Evolutionary conservation across 2,329 filamentous ascomycete genomes (phyloP).

Genomic region (Aaosphaeria pasadenensis): DNA sequence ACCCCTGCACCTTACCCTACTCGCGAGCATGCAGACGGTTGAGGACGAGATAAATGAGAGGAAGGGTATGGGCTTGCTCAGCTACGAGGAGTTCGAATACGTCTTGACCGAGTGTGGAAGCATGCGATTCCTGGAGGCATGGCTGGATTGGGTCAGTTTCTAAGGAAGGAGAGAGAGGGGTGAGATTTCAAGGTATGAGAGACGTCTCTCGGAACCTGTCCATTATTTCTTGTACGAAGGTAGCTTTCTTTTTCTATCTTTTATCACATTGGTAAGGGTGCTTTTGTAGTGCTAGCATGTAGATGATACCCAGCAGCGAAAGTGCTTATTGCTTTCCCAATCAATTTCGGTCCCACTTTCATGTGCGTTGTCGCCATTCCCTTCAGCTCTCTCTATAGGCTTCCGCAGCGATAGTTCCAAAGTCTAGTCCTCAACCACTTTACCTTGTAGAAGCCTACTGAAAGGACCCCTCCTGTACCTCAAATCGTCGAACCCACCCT

Average conservation of each 20-base stretch:
- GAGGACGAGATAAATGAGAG: slow-evolving; percentile 67
- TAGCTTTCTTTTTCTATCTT: no score
- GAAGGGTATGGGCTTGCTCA: slow-evolving; percentile 77
- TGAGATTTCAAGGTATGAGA: no score
- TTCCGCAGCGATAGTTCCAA: neutral
- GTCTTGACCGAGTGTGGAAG: slow-evolving; percentile 62
- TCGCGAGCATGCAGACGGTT: slow-evolving; percentile 58
- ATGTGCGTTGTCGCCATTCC: no score
- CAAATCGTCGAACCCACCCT: slow-evolving; percentile 65
- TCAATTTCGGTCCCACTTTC: no score
- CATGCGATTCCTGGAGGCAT: slow-evolving; percentile 76
- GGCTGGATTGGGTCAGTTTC: slow-evolving; percentile 76
- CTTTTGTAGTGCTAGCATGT: no score
- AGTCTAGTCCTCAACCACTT: neutral
- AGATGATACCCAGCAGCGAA: no score
- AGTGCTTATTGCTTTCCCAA: no score
- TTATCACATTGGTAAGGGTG: no score
- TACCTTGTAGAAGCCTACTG: slow-evolving; percentile 38
- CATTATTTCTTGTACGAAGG: no score
- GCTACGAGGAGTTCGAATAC: slow-evolving; percentile 73
- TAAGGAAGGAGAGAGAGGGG: neutral
- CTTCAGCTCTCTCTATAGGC: no score
- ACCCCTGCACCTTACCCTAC: slow-evolving; percentile 26
- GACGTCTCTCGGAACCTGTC: no score
- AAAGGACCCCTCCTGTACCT: slow-evolving; percentile 26